Evolutionary conservation across 192 early-diverging fungal genomes (phyloP), one percentile per base, ranked within the genome.

Genomic region (Lobulomyces angularis): DNA sequence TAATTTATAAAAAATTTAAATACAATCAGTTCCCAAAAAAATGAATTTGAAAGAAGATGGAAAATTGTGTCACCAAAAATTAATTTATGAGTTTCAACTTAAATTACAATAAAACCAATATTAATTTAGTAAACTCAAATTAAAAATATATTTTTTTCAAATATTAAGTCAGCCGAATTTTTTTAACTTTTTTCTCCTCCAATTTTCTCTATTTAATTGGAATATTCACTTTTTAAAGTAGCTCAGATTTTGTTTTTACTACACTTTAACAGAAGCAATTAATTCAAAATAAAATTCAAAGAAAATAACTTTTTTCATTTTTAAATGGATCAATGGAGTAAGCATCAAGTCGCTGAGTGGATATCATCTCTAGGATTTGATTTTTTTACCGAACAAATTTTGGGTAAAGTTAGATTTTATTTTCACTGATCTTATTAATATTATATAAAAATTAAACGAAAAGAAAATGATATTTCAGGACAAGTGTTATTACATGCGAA

Each of bases 381-480:
- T 11, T 22, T 11, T 37, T 9, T 29, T 1, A 36, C 24, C 22
- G 22, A 24, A 37, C 11, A 1, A 7, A 29, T 43, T 36, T n/a
- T n/a, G n/a, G n/a, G n/a, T n/a, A 43, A 30, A 11, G 41, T 22
- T 43, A 29, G 11, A 22, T 11, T 36, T 11, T 36, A 7, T 43
- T 2, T 1, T 6, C 6, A 5, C 20, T 37, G 8, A 27, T 42
- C 20, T 27, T 42, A 7, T 41, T 3, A 1, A 24, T 41, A 41
- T 30, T 30, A 12, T 12, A 12, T 12, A 12, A 12, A 12, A 12
- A 32, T 32, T 39, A 7, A 11, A 45, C 22, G 1, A 51, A 23
- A 45, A 86, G 93, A 92, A 39, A 80, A 95, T 56, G 73, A 71
- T 16, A 90, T 97, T 46, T 82, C 80, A 19, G 93, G 93, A 38